These are phyloP conservation scores for Kwoniella mangroviensis DNA, from an alignment of 768 basidiomycete species.

Conservation along the genomic window DNA sequence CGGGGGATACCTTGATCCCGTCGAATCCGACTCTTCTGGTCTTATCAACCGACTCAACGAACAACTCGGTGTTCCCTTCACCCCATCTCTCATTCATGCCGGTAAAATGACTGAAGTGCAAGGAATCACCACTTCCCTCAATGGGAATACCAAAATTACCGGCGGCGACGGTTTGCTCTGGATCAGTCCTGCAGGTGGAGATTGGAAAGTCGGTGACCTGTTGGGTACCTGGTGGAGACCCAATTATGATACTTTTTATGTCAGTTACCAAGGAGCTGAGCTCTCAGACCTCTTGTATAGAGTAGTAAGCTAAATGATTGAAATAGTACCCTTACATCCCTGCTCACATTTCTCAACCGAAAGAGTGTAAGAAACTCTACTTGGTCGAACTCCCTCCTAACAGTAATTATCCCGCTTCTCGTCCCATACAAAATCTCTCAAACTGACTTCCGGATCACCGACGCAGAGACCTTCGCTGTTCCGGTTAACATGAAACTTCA, in stretches of 20 bases:
- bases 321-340: constrained; percentile 88
- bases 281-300: neutral
- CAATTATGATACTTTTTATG: constrained; percentile 99
- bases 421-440: neutral
- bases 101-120: neutral
- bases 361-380: constrained; percentile 96
- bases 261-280: constrained; percentile 60
- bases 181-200: constrained; percentile 69
- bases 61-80: constrained; percentile 66
- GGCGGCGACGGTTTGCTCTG: neutral
- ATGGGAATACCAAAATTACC: constrained; percentile 12
- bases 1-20: constrained; percentile 97
- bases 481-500: constrained; percentile 99
- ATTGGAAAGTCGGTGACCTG: constrained; percentile 96
- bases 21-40: constrained; percentile 89
- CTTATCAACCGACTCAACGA: constrained; percentile 87
- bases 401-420: constrained; percentile 52
- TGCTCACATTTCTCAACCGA: constrained; percentile 95
- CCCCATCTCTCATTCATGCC: neutral
- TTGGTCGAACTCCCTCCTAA: constrained; percentile 92
- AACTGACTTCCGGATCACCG: too few species aligned
- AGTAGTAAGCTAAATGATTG: neutral
- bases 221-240: constrained; percentile 99
- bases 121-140: constrained; percentile 50
- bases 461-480: constrained; percentile 87